Percentiles rank a stretch among this genome's conserved stretches.
These are phyloP conservation scores for Taiozyma sp. DNA, from an alignment of 1,139 yeast genomes.

Conservation along the genomic window DNA sequence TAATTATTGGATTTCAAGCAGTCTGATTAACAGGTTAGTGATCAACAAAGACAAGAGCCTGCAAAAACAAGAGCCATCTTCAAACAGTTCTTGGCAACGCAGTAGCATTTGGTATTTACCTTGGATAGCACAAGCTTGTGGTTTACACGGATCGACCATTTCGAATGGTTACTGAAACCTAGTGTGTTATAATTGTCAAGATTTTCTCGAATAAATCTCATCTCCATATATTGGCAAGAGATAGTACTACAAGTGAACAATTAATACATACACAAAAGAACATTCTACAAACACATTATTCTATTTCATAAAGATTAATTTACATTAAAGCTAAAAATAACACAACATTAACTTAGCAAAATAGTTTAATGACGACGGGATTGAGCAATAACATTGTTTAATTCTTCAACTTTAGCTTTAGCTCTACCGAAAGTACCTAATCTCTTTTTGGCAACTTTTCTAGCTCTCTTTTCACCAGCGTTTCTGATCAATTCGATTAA, in stretches of 20 bases:
- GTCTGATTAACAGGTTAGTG: constrained; percentile 17
- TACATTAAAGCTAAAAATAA: neutral
- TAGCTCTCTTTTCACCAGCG: constrained; percentile 99
- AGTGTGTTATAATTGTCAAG: neutral
- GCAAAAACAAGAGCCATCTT: neutral
- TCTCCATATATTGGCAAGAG: neutral
- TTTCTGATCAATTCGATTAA: constrained; percentile 98
- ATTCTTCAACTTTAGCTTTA: constrained; percentile 98
- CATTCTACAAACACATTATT: neutral
- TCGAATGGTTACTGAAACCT: neutral
- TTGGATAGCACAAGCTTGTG: constrained; percentile 68
- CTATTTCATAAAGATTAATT: neutral
- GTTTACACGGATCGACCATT: constrained; percentile 49
- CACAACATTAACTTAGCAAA: neutral
- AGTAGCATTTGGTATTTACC: constrained; percentile 28
- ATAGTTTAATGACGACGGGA: constrained; percentile 69
- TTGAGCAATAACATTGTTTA: constrained; percentile 95
- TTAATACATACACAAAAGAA: neutral
- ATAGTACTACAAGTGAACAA: too few species aligned
- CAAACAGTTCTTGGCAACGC: neutral
- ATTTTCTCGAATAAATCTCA: neutral
- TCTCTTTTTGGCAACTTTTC: constrained; percentile 99
- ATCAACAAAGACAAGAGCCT: neutral
- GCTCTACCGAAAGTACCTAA: constrained; percentile 99
- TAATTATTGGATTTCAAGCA: constrained; percentile 51